phyloP scores from a whole-genome alignment of 2,329 filamentous ascomycete genomes.

The Fusarium duplospermum region DNA sequence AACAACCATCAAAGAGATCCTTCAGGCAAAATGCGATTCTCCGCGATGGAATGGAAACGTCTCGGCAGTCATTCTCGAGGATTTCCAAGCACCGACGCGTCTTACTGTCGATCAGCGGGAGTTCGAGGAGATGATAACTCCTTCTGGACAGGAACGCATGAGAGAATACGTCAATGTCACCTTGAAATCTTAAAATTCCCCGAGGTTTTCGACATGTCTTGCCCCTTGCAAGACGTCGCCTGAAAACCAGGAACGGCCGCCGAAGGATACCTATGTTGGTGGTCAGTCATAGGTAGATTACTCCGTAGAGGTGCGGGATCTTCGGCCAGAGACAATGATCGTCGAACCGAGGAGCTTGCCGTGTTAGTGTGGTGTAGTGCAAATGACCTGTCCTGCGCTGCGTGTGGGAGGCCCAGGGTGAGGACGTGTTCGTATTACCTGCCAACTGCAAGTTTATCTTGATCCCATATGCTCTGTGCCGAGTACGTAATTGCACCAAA shows the following conservation, averaged over 20 bases:
- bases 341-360: slow-evolving; percentile 2
- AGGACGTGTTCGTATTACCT: not conserved
- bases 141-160: slow-evolving; percentile 12
- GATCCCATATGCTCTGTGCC: not conserved
- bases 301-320: slow-evolving; percentile 2
- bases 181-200: slow-evolving; percentile 23
- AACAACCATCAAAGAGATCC: slow-evolving; percentile 3
- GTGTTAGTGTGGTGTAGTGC: slow-evolving; percentile 6
- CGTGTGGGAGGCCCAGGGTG: not conserved
- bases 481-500: not conserved
- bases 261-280: slow-evolving; percentile 2
- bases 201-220: slow-evolving; percentile 12
- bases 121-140: slow-evolving; percentile 18
- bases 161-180: slow-evolving; percentile 17
- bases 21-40: not conserved
- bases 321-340: slow-evolving; percentile 5
- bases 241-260: slow-evolving; percentile 13
- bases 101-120: slow-evolving; percentile 8
- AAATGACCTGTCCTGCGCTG: not conserved
- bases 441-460: not conserved
- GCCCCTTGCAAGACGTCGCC: not conserved
- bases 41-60: not conserved
- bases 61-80: slow-evolving; percentile 13
- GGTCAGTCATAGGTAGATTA: slow-evolving; percentile 8
- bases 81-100: not conserved